Conservation (phyloP, 345 rosid species). For the Eucalyptus cloeziana region DNA sequence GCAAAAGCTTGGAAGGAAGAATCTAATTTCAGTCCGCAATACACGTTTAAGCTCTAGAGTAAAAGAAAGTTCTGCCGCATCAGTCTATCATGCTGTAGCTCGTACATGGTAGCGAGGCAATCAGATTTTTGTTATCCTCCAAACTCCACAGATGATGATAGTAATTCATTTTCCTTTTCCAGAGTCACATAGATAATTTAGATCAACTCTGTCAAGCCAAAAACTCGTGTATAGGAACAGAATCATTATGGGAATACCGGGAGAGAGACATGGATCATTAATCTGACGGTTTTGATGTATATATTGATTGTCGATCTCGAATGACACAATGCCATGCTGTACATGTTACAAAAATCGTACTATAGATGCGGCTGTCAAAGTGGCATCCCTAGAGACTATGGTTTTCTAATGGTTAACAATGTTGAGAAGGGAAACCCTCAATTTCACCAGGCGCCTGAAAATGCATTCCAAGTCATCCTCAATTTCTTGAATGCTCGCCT, state of each 20-base stretch:
- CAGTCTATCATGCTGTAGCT: neutral
- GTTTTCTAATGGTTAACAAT: neutral
- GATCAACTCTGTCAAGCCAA: neutral
- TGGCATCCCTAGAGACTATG: neutral
- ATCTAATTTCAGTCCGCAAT: neutral
- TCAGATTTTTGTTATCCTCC: neutral
- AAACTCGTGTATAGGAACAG: neutral
- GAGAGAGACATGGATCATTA: neutral
- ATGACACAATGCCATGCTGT: neutral
- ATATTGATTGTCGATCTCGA: neutral
- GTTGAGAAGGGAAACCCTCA: neutral
- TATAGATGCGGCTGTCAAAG: neutral
- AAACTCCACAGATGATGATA: neutral
- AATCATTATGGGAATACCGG: neutral
- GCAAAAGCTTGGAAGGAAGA: neutral
- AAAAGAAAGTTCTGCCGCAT: neutral
- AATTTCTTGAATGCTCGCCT: neutral
- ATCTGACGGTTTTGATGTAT: neutral
- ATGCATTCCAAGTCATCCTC: neutral
- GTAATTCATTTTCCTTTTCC: neutral
- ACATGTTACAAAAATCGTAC: neutral
- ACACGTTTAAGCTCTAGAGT: neutral
- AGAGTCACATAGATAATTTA: neutral
- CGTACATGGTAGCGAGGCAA: neutral
- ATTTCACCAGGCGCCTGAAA: conserved; percentile 1